These are phyloP conservation scores for Exophiala phaeomuriformis DNA, from an alignment of 2,329 filamentous ascomycete genomes.

Conservation along the genomic window DNA sequence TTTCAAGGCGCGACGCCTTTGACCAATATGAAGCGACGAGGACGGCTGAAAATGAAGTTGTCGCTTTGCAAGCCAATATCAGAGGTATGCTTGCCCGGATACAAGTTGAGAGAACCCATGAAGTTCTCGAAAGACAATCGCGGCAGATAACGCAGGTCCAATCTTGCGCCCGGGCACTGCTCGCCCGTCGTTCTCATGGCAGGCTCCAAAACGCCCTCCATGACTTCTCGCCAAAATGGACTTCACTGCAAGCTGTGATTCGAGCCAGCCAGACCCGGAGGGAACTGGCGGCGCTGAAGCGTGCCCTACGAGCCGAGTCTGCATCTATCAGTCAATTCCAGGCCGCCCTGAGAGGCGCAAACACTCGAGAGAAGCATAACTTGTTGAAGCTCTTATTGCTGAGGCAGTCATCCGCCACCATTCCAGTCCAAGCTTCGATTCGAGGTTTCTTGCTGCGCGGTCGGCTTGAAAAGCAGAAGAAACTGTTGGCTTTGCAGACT, in stretches of 20 bases:
- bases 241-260: slow-evolving; percentile 40
- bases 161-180: slow-evolving; percentile 31
- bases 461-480: slow-evolving; percentile 29
- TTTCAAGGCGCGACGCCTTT: slow-evolving; percentile 36
- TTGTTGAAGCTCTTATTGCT: slow-evolving; percentile 49
- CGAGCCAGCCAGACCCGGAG: slow-evolving; percentile 36
- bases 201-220: slow-evolving; percentile 38
- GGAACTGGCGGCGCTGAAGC: slow-evolving; percentile 30
- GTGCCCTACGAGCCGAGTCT: slow-evolving; percentile 41
- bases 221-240: slow-evolving; percentile 37
- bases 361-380: slow-evolving; percentile 37
- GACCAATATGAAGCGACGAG: slow-evolving; percentile 55
- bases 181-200: slow-evolving; percentile 34
- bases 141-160: slow-evolving; percentile 43
- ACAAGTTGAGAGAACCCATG: slow-evolving; percentile 10
- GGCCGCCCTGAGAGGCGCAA: slow-evolving; percentile 44
- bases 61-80: slow-evolving; percentile 54
- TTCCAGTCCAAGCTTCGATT: slow-evolving; percentile 55
- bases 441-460: slow-evolving; percentile 33
- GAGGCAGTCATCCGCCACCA: slow-evolving; percentile 51
- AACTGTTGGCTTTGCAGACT: slow-evolving; percentile 31
- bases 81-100: slow-evolving; percentile 44
- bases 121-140: slow-evolving; percentile 18
- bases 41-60: slow-evolving; percentile 58
- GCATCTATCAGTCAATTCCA: slow-evolving; percentile 44